phyloP scores from a whole-genome alignment of 768 basidiomycete genomes.

The Pulveroboletus sp. region DNA sequence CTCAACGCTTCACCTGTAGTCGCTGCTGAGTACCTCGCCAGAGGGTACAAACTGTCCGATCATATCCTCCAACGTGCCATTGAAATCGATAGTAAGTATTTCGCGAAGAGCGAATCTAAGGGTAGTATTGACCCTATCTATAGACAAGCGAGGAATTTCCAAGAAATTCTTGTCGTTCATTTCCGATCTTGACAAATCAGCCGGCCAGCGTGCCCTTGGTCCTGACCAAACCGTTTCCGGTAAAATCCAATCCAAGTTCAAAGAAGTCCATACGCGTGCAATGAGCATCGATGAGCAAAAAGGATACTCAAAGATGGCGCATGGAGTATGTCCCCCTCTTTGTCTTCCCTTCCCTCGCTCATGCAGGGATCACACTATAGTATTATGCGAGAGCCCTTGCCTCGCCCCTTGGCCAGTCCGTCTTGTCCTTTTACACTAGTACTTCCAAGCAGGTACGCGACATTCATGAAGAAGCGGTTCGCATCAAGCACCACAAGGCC shows the following conservation, averaged over 20 bases:
- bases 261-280: conserved; percentile 62
- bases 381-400: conserved; percentile 74
- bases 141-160: conserved; percentile 85
- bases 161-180: conserved; percentile 79
- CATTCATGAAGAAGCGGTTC: conserved; percentile 88
- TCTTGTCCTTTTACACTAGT: conserved; percentile 76
- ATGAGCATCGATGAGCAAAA: conserved; percentile 78
- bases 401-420: conserved; percentile 75
- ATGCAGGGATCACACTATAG: conserved; percentile 32
- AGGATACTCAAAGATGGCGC: conserved; percentile 64
- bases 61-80: conserved; percentile 72
- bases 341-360: neutral
- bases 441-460: conserved; percentile 86
- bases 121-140: neutral
- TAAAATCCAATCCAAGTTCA: conserved; percentile 62
- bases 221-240: conserved; percentile 76
- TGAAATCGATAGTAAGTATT: conserved; percentile 60
- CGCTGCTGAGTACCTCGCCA: conserved; percentile 90
- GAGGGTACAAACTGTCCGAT: conserved; percentile 82
- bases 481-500: conserved; percentile 66
- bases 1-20: conserved; percentile 39
- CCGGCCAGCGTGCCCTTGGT: conserved; percentile 70
- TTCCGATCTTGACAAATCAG: conserved; percentile 58
- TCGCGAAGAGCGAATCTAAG: neutral
- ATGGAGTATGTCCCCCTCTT: conserved; percentile 44